Conservation (phyloP, 495 filamentous ascomycete species). For the Opeltia flavorubescens region DNA sequence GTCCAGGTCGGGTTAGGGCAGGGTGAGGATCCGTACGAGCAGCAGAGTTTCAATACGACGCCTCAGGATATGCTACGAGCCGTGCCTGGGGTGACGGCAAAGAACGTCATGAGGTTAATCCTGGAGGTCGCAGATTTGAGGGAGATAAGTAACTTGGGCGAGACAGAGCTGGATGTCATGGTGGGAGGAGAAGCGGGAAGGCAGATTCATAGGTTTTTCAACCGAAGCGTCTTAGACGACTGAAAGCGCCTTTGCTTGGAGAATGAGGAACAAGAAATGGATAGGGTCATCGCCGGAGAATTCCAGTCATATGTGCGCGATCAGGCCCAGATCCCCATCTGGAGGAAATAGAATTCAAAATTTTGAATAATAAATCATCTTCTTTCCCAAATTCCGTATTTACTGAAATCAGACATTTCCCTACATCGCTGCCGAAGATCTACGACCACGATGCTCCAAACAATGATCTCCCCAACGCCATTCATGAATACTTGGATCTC, state of each 20-base stretch:
- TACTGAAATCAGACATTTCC: too few species aligned
- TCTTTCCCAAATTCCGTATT: too few species aligned
- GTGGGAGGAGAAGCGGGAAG: constrained; percentile 71
- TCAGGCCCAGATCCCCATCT: too few species aligned
- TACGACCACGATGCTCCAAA: neutral
- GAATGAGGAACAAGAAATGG: too few species aligned
- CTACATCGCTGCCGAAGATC: neutral
- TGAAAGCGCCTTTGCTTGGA: too few species aligned
- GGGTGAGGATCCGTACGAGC: constrained; percentile 41
- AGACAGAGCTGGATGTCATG: constrained; percentile 52
- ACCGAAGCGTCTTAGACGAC: constrained; percentile 57
- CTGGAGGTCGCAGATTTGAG: constrained; percentile 60
- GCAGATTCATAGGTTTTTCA: constrained; percentile 73
- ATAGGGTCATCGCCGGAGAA: too few species aligned
- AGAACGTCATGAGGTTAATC: constrained; percentile 56
- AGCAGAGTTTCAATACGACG: constrained; percentile 46
- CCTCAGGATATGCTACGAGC: constrained; percentile 78
- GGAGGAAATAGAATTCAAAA: too few species aligned
- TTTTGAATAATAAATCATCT: too few species aligned
- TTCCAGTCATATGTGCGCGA: too few species aligned
- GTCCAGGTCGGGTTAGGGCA: constrained; percentile 59
- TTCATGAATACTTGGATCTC: neutral
- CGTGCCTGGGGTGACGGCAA: constrained; percentile 74
- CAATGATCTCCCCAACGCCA: neutral
- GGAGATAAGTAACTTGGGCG: constrained; percentile 76